Base-by-base conservation (phyloP, 768 basidiomycete genomes). In the Rhodotorula babjevae region DNA sequence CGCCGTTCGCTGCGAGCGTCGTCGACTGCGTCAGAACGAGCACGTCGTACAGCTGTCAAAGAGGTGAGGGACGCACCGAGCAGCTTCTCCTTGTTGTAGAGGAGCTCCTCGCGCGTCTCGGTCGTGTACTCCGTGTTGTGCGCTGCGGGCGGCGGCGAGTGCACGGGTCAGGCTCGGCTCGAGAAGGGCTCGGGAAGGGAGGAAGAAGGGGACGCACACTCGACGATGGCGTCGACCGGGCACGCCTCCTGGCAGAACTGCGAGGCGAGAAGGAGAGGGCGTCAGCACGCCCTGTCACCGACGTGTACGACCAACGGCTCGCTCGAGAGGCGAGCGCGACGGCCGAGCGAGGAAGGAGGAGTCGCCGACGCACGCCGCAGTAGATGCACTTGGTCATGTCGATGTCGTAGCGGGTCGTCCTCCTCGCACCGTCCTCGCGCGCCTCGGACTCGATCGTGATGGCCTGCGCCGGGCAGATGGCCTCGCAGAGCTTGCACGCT, bases 381-480 rank as follows among this genome's bases (percentile, higher is more conserved):
- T 99, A 99, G 79, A 99, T 99, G 83, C 96, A 98, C 85, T 84
- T 98, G 71, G 96, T 99, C 96, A 99, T 99, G 82, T 99, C 96
- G 78, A 98, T 93, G 83, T 98, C 96, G 78, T 98, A 99, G 88
- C 92, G 91, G 44, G 96, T 98, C 69, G 96, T 99, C 83, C 92
- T 87, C 80, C 96, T 87, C 65, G 92, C 94, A 57, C 96, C 96
- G 80, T 99, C 96, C 82, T 88, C 84, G 75, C 96, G 89, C 67
- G 93, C 88, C 82, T 99, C 96, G 72, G 93, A 95, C 83, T 99
- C 96, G 77, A 99, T 99, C 36, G 96, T 98, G 80, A 99, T 99
- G 42, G 96, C 96, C 81, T 97, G 96, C 40, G 96, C 96, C 47
- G 96, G 96, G 81, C 96, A 99, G 79, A 99, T 99, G 52, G 96